Conservation (phyloP, 169 alveolate genomes). For the Cryptosporidium sp. region DNA sequence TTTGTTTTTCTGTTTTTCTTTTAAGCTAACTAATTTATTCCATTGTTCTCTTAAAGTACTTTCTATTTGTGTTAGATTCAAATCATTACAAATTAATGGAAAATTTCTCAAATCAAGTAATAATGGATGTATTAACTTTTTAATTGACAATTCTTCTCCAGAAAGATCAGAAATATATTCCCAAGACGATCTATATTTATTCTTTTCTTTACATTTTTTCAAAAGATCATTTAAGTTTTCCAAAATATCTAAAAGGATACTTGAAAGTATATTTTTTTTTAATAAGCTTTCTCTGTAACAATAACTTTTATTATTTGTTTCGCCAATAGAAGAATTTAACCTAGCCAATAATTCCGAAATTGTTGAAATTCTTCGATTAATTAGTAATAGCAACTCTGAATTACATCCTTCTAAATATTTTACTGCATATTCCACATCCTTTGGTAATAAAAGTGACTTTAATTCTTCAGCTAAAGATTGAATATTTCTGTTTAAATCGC, state of each 20-base stretch:
- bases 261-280: neutral
- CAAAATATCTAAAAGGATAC: neutral
- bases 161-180: neutral
- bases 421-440: neutral
- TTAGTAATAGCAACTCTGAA: neutral
- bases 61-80: neutral
- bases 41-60: neutral
- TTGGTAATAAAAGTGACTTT: slow-evolving; percentile 9
- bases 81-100: neutral
- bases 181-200: slow-evolving; percentile 37
- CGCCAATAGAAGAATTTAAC: neutral
- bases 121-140: neutral
- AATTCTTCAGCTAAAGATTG: neutral
- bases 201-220: neutral
- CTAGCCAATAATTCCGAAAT: neutral
- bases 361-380: slow-evolving; percentile 26
- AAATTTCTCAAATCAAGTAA: neutral
- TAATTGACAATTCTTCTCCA: neutral
- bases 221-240: neutral
- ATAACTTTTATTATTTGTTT: neutral
- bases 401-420: slow-evolving; percentile 8
- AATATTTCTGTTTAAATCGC: neutral
- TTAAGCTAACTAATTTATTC: neutral
- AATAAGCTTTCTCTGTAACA: neutral
- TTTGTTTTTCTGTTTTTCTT: neutral